Conservation (phyloP, 2,329 filamentous ascomycete species). For the Diplodia corticola region DNA sequence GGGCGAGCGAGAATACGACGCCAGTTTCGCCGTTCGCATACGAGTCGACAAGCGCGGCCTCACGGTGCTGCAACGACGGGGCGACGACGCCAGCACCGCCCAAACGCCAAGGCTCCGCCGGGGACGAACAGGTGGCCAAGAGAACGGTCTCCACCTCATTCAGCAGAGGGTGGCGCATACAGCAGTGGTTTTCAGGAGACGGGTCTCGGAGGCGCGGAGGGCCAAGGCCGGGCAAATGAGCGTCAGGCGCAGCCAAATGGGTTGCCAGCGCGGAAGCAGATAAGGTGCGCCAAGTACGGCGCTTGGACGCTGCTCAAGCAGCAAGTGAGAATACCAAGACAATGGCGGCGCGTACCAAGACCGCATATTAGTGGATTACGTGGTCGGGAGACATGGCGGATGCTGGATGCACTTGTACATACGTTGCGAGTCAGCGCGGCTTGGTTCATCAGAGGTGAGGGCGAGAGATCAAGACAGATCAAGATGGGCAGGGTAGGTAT, state of each 20-base stretch:
- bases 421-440: neutral
- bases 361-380: neutral
- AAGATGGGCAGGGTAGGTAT: neutral
- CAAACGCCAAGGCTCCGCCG: neutral
- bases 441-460: no score
- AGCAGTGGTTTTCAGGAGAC: neutral
- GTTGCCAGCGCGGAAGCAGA: neutral
- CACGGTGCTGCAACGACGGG: neutral
- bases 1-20: neutral
- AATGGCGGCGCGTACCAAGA: neutral
- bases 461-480: neutral
- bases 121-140: slow-evolving; percentile 3
- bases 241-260: no score
- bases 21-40: neutral
- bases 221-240: slow-evolving; percentile 17
- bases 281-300: neutral
- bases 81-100: neutral
- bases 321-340: neutral
- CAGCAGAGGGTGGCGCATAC: neutral
- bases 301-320: neutral
- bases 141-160: slow-evolving; percentile 3
- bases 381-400: neutral
- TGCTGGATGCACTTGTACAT: no score
- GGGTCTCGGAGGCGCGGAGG: neutral
- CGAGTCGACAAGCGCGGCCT: neutral